Base-by-base conservation (phyloP, 306 rosid genomes). In the Malus asiatica region DNA sequence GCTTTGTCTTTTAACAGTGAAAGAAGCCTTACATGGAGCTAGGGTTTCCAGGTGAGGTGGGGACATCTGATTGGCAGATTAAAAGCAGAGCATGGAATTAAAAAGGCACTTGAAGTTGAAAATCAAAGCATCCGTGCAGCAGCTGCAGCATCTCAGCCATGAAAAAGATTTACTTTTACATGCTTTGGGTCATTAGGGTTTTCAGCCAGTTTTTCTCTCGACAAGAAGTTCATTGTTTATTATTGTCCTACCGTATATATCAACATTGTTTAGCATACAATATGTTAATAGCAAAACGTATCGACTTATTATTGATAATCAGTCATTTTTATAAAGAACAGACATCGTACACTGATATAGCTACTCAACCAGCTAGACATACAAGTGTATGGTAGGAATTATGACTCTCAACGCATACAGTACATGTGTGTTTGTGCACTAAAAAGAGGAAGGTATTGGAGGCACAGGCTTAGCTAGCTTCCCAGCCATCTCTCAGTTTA, bases 51-150 rank as follows among this genome's bases (percentile, higher is more conserved):
- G 60, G 23, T 73, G 80, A 80, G 60, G 87, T 78, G 84, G 83
- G 87, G 71, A 80, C 70, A 40, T 67, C 32, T 53, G 66, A 48
- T 84, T 82, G 86, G 83, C 77, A 84, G 81, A 76, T 82, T 80
- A 83, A 77, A 83, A 80, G 77, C 79, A 45, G 66, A 42, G 87
- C 79, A 55, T 72, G 82, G 11, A 38, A 60, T 25, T 11, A 22
- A 45, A 80, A 80, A 73, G 67, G 76, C 40, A 65, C 79, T 38
- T 53, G 22, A 77, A 22, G 19, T 46, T 64, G 29, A 65, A 48
- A 48, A 68, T 89, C 88, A 84, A 38, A 52, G 66, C 80, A 79
- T 79, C 82, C 87, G 81, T 78, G 85, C 85, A 88, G 66, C 83
- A 67, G 15, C 38, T 29, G 5, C 2, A 19, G 6, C 13, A 68